These are phyloP conservation scores for Wickerhamomyces queroliae DNA, from an alignment of 805 yeast genomes.

Conservation along the genomic window DNA sequence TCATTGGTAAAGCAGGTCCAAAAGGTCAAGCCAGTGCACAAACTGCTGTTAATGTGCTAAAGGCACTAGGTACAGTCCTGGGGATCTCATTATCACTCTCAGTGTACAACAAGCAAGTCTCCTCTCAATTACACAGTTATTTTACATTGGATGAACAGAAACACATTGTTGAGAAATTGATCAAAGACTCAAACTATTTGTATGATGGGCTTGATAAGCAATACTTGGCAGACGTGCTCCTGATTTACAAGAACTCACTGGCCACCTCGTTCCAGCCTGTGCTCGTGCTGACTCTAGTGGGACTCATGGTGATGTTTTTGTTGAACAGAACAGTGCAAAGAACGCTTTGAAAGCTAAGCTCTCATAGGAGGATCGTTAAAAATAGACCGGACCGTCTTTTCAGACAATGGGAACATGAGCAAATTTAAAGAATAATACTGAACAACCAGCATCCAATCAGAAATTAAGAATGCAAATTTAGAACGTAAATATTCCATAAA, in stretches of 20 bases:
- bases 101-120: constrained; percentile 26
- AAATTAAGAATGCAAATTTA: too few relatives aligned
- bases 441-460: too few relatives aligned
- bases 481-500: too few relatives aligned
- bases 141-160: constrained; percentile 10
- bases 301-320: constrained; percentile 9
- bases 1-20: constrained; percentile 35
- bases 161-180: constrained; percentile 5
- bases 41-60: constrained; percentile 37
- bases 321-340: constrained; percentile 7
- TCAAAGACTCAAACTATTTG: constrained; percentile 13
- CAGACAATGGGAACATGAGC: too few relatives aligned
- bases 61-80: constrained; percentile 37
- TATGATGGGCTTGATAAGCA: constrained; percentile 9
- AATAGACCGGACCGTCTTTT: too few relatives aligned
- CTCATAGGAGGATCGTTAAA: too few relatives aligned
- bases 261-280: constrained; percentile 13
- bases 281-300: constrained; percentile 6
- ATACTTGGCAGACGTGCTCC: constrained; percentile 7
- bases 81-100: constrained; percentile 36
- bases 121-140: constrained; percentile 21
- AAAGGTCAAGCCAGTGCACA: constrained; percentile 38
- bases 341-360: neutral
- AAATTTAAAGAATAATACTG: too few relatives aligned
- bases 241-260: constrained; percentile 11